A percentile compares a stretch with the other conserved stretches of the same genome.
Conservation (phyloP, 2,329 filamentous ascomycete species). For the Pestalotiopsis sp. region DNA sequence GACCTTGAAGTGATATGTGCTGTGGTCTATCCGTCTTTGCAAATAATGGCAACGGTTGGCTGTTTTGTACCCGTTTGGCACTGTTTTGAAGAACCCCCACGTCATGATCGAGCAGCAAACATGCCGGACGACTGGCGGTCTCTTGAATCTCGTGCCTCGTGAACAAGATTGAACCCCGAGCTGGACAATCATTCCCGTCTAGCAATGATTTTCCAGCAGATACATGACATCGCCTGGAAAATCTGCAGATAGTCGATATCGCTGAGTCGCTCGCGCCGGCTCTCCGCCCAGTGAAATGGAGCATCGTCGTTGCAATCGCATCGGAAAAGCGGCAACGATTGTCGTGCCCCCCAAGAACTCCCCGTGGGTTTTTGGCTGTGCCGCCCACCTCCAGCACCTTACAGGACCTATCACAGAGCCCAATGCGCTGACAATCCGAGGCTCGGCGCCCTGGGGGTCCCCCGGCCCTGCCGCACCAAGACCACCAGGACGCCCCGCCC, state of each 20-base stretch:
- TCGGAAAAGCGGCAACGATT: constrained; percentile 16
- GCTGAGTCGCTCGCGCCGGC: not conserved
- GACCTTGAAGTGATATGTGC: no score
- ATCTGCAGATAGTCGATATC: not conserved
- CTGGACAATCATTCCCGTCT: not conserved
- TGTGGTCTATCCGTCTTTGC: not conserved
- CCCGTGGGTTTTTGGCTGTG: not conserved
- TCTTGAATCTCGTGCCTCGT: not conserved
- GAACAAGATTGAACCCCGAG: not conserved
- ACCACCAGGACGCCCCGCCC: not conserved
- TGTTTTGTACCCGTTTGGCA: no score
- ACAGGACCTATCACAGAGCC: constrained; percentile 5
- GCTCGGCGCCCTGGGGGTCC: constrained; percentile 9
- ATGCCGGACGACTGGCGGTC: not conserved
- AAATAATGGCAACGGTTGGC: not conserved
- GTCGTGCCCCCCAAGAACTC: not conserved
- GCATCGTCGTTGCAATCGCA: not conserved
- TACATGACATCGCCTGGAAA: not conserved
- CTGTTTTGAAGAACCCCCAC: not conserved
- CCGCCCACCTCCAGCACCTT: not conserved
- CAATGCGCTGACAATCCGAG: not conserved
- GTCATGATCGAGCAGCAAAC: not conserved
- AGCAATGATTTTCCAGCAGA: not conserved
- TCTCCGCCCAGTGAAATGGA: not conserved
- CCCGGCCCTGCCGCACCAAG: not conserved